phyloP scores from a whole-genome alignment of 306 rosid species.

The Mimosa pudica region DNA sequence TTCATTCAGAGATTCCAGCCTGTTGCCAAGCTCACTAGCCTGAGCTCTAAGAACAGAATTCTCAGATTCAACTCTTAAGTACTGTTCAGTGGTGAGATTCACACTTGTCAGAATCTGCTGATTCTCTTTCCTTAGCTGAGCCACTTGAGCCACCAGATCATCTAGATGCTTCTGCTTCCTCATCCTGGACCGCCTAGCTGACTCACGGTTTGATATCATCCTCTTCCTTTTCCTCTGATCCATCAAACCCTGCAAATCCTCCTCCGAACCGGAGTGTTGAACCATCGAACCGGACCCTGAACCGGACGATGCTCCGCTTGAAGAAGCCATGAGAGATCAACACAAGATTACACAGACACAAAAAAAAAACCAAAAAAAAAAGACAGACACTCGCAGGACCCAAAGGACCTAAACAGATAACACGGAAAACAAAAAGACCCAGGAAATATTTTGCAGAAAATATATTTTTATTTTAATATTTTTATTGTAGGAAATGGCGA shows the following conservation, averaged over 20 bases:
- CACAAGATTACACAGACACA: constrained; percentile 13
- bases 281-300: constrained; percentile 18
- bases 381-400: constrained; percentile 39
- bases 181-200: constrained; percentile 87
- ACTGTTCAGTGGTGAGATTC: constrained; percentile 63
- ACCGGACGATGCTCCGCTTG: constrained; percentile 68
- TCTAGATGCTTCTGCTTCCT: constrained; percentile 93
- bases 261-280: constrained; percentile 79
- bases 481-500: background rate
- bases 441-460: constrained; percentile 8
- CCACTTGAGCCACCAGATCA: constrained; percentile 69
- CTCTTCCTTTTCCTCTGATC: constrained; percentile 91
- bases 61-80: constrained; percentile 63
- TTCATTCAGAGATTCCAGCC: constrained; percentile 72
- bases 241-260: constrained; percentile 57
- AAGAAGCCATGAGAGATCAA: constrained; percentile 54
- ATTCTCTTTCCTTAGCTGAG: constrained; percentile 67
- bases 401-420: constrained; percentile 25
- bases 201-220: constrained; percentile 93
- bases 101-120: constrained; percentile 64
- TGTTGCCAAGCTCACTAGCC: constrained; percentile 55
- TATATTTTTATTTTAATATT: background rate
- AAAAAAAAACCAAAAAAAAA: background rate
- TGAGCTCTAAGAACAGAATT: constrained; percentile 86
- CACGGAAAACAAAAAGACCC: background rate